These are phyloP conservation scores for Pythium insidiosum DNA, from an alignment of 352 stramenopile species.

Conservation along the genomic window DNA sequence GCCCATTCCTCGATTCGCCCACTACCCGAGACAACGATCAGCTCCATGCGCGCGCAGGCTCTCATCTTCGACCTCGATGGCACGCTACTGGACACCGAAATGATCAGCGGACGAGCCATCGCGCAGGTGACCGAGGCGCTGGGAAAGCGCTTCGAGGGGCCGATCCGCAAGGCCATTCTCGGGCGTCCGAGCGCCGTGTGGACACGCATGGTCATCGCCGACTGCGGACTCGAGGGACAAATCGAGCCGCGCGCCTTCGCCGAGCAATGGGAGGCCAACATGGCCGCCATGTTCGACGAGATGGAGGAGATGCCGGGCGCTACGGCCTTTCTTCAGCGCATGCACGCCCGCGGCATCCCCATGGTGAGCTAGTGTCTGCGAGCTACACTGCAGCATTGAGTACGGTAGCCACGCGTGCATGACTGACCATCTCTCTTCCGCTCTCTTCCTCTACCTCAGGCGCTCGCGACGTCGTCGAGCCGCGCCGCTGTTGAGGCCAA, in stretches of 20 bases:
- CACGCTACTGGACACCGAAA: constrained; percentile 75
- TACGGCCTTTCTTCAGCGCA: constrained; percentile 28
- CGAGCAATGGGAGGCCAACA: constrained; percentile 47
- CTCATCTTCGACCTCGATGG: constrained; percentile 81
- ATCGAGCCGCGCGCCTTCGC: constrained; percentile 51
- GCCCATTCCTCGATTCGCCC: too few relatives aligned
- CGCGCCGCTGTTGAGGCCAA: constrained; percentile 55
- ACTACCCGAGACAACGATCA: too few relatives aligned
- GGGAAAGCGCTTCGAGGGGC: constrained; percentile 46
- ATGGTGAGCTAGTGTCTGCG: too few relatives aligned
- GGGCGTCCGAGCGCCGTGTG: constrained; percentile 57
- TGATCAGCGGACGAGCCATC: constrained; percentile 57
- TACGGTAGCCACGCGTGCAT: too few relatives aligned
- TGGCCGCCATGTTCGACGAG: constrained; percentile 46
- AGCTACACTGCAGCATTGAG: too few relatives aligned
- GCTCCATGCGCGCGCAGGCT: too few relatives aligned
- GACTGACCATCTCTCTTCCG: too few relatives aligned
- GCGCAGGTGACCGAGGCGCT: constrained; percentile 39
- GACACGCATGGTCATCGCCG: constrained; percentile 65
- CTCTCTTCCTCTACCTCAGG: constrained; percentile 8
- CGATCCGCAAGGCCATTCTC: constrained; percentile 70
- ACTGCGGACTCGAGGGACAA: constrained; percentile 22
- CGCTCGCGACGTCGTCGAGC: constrained; percentile 68
- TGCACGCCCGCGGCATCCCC: constrained; percentile 45
- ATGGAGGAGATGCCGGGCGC: constrained; percentile 48